Conservation (phyloP, 257 asterid species). For the Cinchona pubescens region DNA sequence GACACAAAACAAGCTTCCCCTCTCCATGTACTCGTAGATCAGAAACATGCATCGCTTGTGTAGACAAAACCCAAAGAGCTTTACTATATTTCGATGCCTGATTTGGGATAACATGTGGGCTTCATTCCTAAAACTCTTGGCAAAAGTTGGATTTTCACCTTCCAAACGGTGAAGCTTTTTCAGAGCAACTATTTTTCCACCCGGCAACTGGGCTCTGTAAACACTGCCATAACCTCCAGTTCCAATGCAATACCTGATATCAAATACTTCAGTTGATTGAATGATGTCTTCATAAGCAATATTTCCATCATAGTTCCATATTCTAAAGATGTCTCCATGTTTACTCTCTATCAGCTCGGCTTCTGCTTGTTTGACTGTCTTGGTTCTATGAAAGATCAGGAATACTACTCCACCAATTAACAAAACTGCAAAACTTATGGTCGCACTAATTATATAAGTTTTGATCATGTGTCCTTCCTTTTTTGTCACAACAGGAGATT, state of each 20-base stretch:
- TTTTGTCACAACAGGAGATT: background rate
- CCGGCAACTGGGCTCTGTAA: background rate
- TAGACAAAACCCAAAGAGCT: constrained; percentile 1
- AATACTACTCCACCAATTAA: too few relatives aligned
- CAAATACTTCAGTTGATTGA: background rate
- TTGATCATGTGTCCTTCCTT: background rate
- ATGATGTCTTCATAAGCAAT: constrained; percentile 9
- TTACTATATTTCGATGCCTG: constrained; percentile 1
- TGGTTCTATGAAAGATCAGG: background rate
- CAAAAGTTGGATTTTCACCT: background rate
- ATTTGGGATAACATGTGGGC: background rate
- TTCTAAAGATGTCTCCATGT: background rate
- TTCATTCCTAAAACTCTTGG: constrained; percentile 4
- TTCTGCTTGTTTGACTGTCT: background rate
- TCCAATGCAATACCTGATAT: constrained; percentile 8
- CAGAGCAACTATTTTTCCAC: constrained; percentile 1
- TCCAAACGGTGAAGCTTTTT: constrained; percentile 3
- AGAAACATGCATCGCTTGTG: constrained; percentile 2
- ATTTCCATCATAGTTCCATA: constrained; percentile 6
- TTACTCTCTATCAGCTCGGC: background rate
- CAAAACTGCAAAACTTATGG: too few relatives aligned
- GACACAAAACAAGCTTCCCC: constrained; percentile 4
- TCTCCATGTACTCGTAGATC: constrained; percentile 11
- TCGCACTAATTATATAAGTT: background rate
- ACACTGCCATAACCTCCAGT: constrained; percentile 6